Evolutionary conservation across 2,329 filamentous ascomycete species (phyloP), one percentile per base, ranked within the genome.

Genomic region (Ascochyta clinopodiicola): DNA sequence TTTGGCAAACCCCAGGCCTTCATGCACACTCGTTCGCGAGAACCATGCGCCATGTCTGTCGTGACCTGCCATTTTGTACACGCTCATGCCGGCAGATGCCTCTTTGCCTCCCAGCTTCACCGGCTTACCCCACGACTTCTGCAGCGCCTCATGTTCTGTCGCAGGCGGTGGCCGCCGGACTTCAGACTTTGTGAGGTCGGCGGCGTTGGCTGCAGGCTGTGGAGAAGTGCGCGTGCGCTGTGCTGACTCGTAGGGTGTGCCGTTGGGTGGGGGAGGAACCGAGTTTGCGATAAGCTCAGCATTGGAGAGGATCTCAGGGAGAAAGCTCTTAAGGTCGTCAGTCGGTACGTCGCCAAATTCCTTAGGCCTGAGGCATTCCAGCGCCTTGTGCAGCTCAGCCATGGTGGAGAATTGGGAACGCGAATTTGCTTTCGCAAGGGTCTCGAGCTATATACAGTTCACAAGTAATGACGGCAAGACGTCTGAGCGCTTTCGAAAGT

Each of bases 21-120:
- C 86, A 68, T 97, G 92, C 19, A 96, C 81, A 71, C 92, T 96
- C 44, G 89, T 82, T 51, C 94, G 81, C 22, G 91, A 91, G 75
- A 97, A 98, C 94, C 94, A 98, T 7, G 90, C 83, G 2, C 93
- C 94, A 61, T 88, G 88, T 34, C 91, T 87, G 74, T 98, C 94
- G 66, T 90, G 88, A 2, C 88, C 86, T 0, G 82, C 79, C 56
- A 95, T 82, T 74, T 96, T 96, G 78, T 90, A 96, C 22, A 97
- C 86, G 51, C 81, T 83, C 59, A 97, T 87, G 0, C 83, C 86
- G 8, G 91, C 80, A 0, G 91, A 90, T 68, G 96, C 95, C 19
- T 93, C 88, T 63, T 83, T 87, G 3, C 84, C 76, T 37, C 83
- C 86, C 51, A 91, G 77, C 75, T 92, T 94, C 68, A 93, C 78